A percentile compares a stretch with the other conserved stretches of the same genome.
These are phyloP conservation scores for Lyophyllum decastes DNA, from an alignment of 768 basidiomycete genomes.

Conservation along the genomic window DNA sequence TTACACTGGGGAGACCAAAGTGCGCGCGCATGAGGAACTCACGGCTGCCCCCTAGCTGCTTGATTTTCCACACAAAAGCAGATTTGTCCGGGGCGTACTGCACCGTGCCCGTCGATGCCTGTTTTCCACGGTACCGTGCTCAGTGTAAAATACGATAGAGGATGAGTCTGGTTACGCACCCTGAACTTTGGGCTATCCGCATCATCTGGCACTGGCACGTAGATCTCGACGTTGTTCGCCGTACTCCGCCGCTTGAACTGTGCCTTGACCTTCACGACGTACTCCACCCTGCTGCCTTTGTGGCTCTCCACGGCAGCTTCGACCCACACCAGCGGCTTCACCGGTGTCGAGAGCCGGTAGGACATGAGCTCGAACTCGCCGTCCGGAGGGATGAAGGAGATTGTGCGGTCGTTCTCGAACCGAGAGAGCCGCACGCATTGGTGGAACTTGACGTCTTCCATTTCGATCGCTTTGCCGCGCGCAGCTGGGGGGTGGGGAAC, in stretches of 20 bases:
- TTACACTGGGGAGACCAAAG: conserved; percentile 93
- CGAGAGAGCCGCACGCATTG: conserved; percentile 97
- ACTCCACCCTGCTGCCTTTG: conserved; percentile 90
- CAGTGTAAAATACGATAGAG: background rate
- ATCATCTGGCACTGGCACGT: conserved; percentile 98
- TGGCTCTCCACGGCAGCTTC: conserved; percentile 97
- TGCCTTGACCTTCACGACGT: conserved; percentile 93
- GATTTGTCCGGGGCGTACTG: conserved; percentile 98
- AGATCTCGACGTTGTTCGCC: conserved; percentile 98
- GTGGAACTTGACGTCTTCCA: conserved; percentile 99
- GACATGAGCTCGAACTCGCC: conserved; percentile 99
- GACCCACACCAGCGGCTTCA: conserved; percentile 97
- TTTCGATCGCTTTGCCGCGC: conserved; percentile 96
- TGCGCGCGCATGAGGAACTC: conserved; percentile 99
- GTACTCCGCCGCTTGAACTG: conserved; percentile 97
- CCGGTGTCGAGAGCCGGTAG: conserved; percentile 93
- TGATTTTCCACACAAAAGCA: conserved; percentile 99
- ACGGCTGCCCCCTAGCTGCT: conserved; percentile 92
- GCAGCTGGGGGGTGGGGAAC: conserved; percentile 51
- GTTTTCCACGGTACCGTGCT: background rate
- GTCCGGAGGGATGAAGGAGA: conserved; percentile 60
- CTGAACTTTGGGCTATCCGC: conserved; percentile 97
- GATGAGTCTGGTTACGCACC: conserved; percentile 44
- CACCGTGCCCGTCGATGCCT: conserved; percentile 95
- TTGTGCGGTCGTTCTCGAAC: conserved; percentile 98